Percentiles rank a stretch among this genome's conserved stretches.
These are phyloP conservation scores for Leccinum pellstonianum DNA, from an alignment of 768 basidiomycete genomes.

Conservation along the genomic window DNA sequence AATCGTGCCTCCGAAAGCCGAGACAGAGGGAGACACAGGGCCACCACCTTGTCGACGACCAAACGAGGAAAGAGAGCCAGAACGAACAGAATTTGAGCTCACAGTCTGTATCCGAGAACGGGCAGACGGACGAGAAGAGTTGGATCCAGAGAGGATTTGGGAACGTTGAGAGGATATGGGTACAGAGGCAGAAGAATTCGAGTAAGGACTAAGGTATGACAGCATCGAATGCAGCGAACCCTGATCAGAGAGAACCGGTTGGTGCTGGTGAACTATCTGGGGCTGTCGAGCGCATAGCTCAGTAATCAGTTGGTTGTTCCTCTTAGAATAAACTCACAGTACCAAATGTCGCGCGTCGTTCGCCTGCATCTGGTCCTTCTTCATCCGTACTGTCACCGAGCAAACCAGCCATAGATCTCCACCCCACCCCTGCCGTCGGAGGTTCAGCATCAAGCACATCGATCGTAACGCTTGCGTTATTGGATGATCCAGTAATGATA, in stretches of 20 bases:
- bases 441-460: conserved; percentile 72
- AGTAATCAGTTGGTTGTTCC: conserved; percentile 8
- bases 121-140: conserved; percentile 53
- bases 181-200: conserved; percentile 52
- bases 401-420: conserved; percentile 50
- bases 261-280: conserved; percentile 42
- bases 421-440: conserved; percentile 57
- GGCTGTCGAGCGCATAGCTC: conserved; percentile 36
- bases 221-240: conserved; percentile 66
- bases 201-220: conserved; percentile 51
- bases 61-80: conserved; percentile 55
- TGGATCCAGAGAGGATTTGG: conserved; percentile 47
- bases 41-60: conserved; percentile 38
- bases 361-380: conserved; percentile 25
- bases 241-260: conserved; percentile 51
- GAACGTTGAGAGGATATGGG: conserved; percentile 46
- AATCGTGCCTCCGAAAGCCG: conserved; percentile 43
- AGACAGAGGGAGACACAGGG: conserved; percentile 47
- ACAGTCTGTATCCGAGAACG: conserved; percentile 37
- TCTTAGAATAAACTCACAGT: conserved; percentile 42
- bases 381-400: conserved; percentile 16
- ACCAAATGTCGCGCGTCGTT: conserved; percentile 60
- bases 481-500: conserved; percentile 33
- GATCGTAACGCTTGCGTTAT: conserved; percentile 40
- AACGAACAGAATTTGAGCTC: conserved; percentile 42